Conservation (phyloP, 805 yeast species). For the Isabelozyma pseudorhagii region DNA sequence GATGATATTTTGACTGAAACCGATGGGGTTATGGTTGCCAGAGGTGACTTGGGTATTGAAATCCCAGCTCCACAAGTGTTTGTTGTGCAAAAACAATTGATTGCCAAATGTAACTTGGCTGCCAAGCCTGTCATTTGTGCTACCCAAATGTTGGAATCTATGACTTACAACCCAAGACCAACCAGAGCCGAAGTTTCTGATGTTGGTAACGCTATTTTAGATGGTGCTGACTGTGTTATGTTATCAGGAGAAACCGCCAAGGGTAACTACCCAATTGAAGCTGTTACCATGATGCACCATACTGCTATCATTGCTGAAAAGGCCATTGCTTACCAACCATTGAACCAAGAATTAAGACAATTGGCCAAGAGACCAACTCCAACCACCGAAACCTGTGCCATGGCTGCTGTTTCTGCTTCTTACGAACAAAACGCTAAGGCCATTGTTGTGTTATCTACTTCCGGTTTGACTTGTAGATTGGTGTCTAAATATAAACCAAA, state of each 20-base stretch:
- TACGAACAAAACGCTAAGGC: conserved; percentile 97
- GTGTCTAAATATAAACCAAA: conserved; percentile 97
- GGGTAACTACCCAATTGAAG: conserved; percentile 97
- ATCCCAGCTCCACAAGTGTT: conserved; percentile 99
- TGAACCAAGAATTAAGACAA: conserved; percentile 84
- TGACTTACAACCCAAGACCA: conserved; percentile 99
- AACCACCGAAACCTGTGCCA: conserved; percentile 94
- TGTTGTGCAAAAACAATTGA: conserved; percentile 97
- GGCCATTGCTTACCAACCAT: conserved; percentile 84
- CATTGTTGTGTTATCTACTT: conserved; percentile 90
- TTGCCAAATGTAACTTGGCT: conserved; percentile 98
- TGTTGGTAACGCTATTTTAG: conserved; percentile 98
- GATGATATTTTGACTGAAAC: conserved; percentile 93
- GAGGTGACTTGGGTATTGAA: conserved; percentile 99
- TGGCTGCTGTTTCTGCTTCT: conserved; percentile 94
- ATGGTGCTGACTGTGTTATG: conserved; percentile 99
- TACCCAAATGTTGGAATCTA: conserved; percentile 98
- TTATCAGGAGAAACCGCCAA: conserved; percentile 99
- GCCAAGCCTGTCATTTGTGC: conserved; percentile 99
- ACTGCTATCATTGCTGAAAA: conserved; percentile 94
- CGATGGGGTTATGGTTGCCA: conserved; percentile 99
- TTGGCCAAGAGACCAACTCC: conserved; percentile 85
- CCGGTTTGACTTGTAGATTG: conserved; percentile 94
- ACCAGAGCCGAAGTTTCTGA: conserved; percentile 99
- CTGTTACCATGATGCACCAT: conserved; percentile 98